Conservation (phyloP, 495 filamentous ascomycete genomes). For the Penicillium macrosclerotiorum region DNA sequence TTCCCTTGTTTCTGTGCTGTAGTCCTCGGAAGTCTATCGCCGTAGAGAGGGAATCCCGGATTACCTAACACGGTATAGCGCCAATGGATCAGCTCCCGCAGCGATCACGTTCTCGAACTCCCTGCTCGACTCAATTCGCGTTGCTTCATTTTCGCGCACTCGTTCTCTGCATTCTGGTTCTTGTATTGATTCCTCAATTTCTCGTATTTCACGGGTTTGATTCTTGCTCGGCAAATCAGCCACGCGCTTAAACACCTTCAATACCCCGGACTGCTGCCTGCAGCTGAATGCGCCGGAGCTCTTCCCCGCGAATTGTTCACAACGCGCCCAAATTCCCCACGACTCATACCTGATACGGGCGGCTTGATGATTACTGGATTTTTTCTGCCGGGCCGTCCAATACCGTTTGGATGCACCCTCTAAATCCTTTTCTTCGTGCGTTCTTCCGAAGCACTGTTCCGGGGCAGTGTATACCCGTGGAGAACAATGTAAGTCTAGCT, state of each 20-base stretch:
- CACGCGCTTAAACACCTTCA: not conserved
- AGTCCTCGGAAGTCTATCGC: not conserved
- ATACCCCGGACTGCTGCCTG: constrained; percentile 22
- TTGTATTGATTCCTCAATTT: constrained; percentile 9
- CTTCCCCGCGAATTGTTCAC: constrained; percentile 35
- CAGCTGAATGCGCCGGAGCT: constrained; percentile 39
- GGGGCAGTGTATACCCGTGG: constrained; percentile 86
- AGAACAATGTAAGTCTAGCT: constrained; percentile 69
- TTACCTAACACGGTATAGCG: constrained; percentile 30
- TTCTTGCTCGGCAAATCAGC: not conserved
- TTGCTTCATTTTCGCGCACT: constrained; percentile 4
- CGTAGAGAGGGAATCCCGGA: not conserved
- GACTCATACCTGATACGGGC: constrained; percentile 23
- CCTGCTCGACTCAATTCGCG: constrained; percentile 13
- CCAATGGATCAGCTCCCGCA: constrained; percentile 20
- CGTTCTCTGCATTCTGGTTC: constrained; percentile 5
- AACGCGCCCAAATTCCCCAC: constrained; percentile 22
- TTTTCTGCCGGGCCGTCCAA: constrained; percentile 45
- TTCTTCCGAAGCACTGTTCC: constrained; percentile 96
- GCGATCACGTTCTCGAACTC: constrained; percentile 33
- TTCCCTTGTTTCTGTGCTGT: not conserved
- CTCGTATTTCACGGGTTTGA: not conserved
- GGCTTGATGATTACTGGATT: constrained; percentile 45
- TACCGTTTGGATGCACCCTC: constrained; percentile 89
- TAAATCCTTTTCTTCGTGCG: constrained; percentile 97